Percentiles rank a stretch among this genome's conserved stretches.
Evolutionary conservation across 106 monocot species (phyloP).

Genomic region (Acorus calamus): DNA sequence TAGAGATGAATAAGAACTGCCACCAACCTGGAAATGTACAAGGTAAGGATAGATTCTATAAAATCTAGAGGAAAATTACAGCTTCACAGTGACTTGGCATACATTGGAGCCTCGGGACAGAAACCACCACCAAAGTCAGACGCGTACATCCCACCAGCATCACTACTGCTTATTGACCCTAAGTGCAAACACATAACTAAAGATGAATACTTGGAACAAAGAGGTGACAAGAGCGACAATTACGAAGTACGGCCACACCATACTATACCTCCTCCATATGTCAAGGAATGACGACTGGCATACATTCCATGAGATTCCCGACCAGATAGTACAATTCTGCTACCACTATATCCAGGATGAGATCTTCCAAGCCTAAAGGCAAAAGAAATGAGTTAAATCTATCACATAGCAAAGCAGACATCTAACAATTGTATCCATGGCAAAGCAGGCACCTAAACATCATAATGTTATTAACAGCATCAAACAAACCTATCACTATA

Average conservation of each 20-base stretch:
- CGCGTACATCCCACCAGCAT: slow-evolving; percentile 75
- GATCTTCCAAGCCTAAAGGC: slow-evolving; percentile 47
- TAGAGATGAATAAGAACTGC: slow-evolving; percentile 66
- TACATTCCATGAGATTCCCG: slow-evolving; percentile 47
- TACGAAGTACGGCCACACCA: not conserved
- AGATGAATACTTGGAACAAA: not conserved
- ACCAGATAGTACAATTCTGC: slow-evolving; percentile 38
- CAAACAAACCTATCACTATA: too few species aligned
- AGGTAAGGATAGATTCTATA: not conserved
- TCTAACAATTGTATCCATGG: not conserved
- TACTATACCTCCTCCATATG: slow-evolving; percentile 35
- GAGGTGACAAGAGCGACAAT: not conserved
- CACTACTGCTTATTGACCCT: slow-evolving; percentile 57
- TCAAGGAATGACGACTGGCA: slow-evolving; percentile 55
- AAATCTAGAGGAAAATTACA: not conserved
- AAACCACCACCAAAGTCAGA: slow-evolving; percentile 34
- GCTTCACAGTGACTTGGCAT: slow-evolving; percentile 3
- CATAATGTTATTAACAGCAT: not conserved
- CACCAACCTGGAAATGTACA: slow-evolving; percentile 35
- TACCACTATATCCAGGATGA: slow-evolving; percentile 59
- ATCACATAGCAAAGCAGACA: not conserved
- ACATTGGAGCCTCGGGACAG: slow-evolving; percentile 82
- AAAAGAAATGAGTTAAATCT: not conserved
- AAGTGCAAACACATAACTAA: slow-evolving; percentile 3
- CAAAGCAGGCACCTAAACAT: not conserved